These are phyloP conservation scores for Scheffersomyces ergatensis DNA, from an alignment of 805 yeast species.

Conservation along the genomic window DNA sequence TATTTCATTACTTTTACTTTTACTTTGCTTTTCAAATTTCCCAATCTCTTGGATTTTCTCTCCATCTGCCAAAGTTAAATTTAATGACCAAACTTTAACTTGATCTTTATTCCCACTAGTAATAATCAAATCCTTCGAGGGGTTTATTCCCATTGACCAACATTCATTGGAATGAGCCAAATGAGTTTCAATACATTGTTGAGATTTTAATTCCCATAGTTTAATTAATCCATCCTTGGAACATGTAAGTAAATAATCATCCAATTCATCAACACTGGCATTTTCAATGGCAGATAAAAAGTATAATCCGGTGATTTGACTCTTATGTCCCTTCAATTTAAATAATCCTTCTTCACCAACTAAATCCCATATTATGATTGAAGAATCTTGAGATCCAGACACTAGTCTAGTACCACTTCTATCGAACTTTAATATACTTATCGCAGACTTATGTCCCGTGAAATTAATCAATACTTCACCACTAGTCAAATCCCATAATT, in stretches of 20 bases:
- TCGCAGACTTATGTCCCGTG: conserved; percentile 85
- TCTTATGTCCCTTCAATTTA: conserved; percentile 85
- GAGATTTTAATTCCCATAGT: conserved; percentile 87
- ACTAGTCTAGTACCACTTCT: conserved; percentile 76
- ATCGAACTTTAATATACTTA: conserved; percentile 73
- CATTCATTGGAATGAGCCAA: conserved; percentile 92
- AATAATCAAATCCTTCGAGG: conserved; percentile 43
- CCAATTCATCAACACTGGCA: conserved; percentile 47
- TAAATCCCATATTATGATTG: conserved; percentile 89
- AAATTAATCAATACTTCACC: conserved; percentile 75
- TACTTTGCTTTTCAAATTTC: conserved; percentile 69
- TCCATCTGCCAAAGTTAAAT: conserved; percentile 49
- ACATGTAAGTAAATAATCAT: conserved; percentile 71
- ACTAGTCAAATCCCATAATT: conserved; percentile 87
- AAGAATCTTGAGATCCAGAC: conserved; percentile 85
- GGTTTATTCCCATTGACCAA: conserved; percentile 70
- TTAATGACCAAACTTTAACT: conserved; percentile 78
- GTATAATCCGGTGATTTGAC: conserved; percentile 75
- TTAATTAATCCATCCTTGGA: conserved; percentile 90
- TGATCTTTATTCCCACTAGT: conserved; percentile 83
- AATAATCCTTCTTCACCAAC: conserved; percentile 88
- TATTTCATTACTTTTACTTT: conserved; percentile 63
- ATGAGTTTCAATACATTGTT: conserved; percentile 92
- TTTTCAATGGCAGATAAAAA: conserved; percentile 37
- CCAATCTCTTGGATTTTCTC: conserved; percentile 58